phyloP scores from a whole-genome alignment of 306 rosid species.

The Quercus wislizeni region DNA sequence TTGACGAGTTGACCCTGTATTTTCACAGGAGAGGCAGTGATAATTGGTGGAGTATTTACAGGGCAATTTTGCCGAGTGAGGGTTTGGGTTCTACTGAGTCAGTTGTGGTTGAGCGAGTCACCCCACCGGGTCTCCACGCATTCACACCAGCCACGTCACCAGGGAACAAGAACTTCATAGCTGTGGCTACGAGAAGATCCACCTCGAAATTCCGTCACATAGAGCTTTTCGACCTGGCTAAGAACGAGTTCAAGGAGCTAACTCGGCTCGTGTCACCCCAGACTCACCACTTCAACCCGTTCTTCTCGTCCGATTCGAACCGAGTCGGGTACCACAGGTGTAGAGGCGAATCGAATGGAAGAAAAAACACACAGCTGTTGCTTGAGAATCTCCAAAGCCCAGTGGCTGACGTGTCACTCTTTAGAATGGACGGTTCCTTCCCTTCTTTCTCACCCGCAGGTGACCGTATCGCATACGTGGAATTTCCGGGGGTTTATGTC shows the following conservation, averaged over 20 bases:
- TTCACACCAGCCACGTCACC: conserved; percentile 87
- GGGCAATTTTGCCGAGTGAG: conserved; percentile 42
- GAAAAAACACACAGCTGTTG: conserved; percentile 23
- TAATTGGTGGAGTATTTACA: conserved; percentile 83
- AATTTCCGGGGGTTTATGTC: conserved; percentile 60
- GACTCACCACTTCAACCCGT: conserved; percentile 80
- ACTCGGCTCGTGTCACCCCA: conserved; percentile 59
- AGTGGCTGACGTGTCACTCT: conserved; percentile 46
- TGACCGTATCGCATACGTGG: conserved; percentile 54
- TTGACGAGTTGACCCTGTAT: conserved; percentile 67
- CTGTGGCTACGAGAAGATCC: conserved; percentile 76
- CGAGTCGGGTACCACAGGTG: conserved; percentile 85
- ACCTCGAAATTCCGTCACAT: conserved; percentile 63
- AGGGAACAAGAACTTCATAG: conserved; percentile 64
- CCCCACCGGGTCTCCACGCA: conserved; percentile 79
- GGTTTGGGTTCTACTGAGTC: conserved; percentile 41
- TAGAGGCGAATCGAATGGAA: conserved; percentile 43
- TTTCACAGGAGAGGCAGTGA: conserved; percentile 76
- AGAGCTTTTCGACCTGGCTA: conserved; percentile 53
- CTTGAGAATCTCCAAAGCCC: conserved; percentile 63
- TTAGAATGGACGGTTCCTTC: conserved; percentile 65
- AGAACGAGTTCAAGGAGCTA: conserved; percentile 59
- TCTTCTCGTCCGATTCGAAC: conserved; percentile 58
- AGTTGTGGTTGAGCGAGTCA: conserved; percentile 60
- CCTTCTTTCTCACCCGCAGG: conserved; percentile 74